Conservation (phyloP, 1,284 basidiomycete genomes). For the Microstroma glucosiphilum region DNA sequence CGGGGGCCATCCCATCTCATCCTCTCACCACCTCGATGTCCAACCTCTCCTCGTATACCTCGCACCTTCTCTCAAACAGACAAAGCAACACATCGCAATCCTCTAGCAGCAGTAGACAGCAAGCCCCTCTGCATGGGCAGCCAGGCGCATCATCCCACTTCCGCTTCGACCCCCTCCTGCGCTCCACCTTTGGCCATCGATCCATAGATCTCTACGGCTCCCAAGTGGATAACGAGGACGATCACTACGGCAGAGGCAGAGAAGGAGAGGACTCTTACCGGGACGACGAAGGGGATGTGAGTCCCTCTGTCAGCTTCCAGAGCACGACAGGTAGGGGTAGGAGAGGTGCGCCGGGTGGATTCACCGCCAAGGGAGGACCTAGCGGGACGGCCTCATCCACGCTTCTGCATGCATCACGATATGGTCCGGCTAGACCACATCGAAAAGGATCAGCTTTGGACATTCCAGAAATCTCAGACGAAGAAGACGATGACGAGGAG, state of each 20-base stretch:
- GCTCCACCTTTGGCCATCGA: slow-evolving; percentile 4
- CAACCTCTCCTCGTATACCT: background rate
- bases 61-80: background rate
- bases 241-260: background rate
- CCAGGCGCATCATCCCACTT: background rate
- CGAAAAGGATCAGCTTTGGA: background rate
- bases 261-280: background rate
- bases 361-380: no score
- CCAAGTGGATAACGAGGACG: background rate
- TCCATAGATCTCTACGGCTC: slow-evolving; percentile 1
- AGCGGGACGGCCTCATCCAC: no score
- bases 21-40: background rate
- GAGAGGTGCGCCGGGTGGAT: no score
- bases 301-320: background rate
- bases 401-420: background rate
- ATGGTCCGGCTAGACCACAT: background rate
- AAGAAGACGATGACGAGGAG: slow-evolving; percentile 3
- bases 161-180: slow-evolving; percentile 3
- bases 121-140: background rate
- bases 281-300: background rate
- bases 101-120: background rate
- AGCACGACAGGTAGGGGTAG: background rate
- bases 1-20: no score
- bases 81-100: background rate
- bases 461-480: background rate